Evolutionary conservation across 2,329 filamentous ascomycete species (phyloP).

Genomic region (Nakataea oryzae): DNA sequence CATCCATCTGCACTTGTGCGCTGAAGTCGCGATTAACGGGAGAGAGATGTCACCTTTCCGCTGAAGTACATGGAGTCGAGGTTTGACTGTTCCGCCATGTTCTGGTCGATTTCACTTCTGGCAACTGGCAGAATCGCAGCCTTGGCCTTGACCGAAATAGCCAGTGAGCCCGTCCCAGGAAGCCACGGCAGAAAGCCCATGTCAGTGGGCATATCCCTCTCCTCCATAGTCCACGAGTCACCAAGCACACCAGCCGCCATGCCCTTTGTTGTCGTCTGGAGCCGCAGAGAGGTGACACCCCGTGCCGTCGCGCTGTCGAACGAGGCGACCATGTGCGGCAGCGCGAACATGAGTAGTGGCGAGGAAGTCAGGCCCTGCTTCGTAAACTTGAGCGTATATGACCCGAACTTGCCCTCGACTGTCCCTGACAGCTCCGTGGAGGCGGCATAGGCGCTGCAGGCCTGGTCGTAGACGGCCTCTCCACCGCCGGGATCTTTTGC

Average conservation of each 20-base stretch:
- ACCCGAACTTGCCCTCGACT: slow-evolving; percentile 47
- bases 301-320: slow-evolving; percentile 52
- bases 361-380: slow-evolving; percentile 54
- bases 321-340: slow-evolving; percentile 76
- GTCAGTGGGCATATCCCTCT: slow-evolving; percentile 57
- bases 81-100: slow-evolving; percentile 63
- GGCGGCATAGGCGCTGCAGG: slow-evolving; percentile 65
- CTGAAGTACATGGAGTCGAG: slow-evolving; percentile 87
- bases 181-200: slow-evolving; percentile 78
- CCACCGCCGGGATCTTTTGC: slow-evolving; percentile 61
- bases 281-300: slow-evolving; percentile 39
- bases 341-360: slow-evolving; percentile 69
- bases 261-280: slow-evolving; percentile 82
- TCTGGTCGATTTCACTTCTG: slow-evolving; percentile 62
- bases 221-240: slow-evolving; percentile 68
- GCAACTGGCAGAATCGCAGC: slow-evolving; percentile 51
- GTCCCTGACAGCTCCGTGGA: slow-evolving; percentile 55
- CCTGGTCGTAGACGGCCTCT: slow-evolving; percentile 63
- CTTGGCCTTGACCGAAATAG: slow-evolving; percentile 27
- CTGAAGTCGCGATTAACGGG: no score
- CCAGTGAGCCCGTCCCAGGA: slow-evolving; percentile 35
- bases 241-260: slow-evolving; percentile 61
- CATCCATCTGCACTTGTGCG: no score
- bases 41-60: slow-evolving; percentile 55
- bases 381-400: slow-evolving; percentile 64